phyloP scores from a whole-genome alignment of 148 eudicot genomes.

The Camellia japonica region DNA sequence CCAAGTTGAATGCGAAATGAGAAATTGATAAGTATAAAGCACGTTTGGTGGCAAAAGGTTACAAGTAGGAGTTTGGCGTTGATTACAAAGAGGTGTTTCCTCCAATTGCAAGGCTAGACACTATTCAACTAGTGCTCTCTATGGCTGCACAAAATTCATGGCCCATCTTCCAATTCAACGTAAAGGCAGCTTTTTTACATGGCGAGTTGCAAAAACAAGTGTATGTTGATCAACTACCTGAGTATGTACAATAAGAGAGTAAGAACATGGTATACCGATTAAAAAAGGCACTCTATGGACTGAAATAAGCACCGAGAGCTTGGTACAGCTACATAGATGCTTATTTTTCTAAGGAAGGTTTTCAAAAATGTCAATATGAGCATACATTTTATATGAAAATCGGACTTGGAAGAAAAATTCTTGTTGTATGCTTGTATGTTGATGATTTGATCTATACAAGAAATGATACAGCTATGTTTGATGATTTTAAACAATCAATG shows the following conservation, averaged over 20 bases:
- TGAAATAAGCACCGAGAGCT: too few species aligned
- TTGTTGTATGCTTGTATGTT: conserved; percentile 8
- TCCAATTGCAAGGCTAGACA: too few species aligned
- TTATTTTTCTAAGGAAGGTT: too few species aligned
- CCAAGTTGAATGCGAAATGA: neutral
- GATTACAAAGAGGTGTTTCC: too few species aligned
- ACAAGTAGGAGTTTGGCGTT: too few species aligned
- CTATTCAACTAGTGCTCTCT: too few species aligned
- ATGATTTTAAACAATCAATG: neutral
- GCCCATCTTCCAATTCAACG: conserved; percentile 4
- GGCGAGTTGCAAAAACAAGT: neutral
- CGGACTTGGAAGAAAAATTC: neutral
- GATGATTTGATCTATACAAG: conserved; percentile 6
- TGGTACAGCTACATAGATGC: too few species aligned
- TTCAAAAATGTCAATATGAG: neutral
- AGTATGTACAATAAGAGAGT: neutral
- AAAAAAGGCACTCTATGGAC: too few species aligned
- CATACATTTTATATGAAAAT: neutral
- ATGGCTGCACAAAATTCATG: neutral
- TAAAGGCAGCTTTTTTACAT: conserved; percentile 10
- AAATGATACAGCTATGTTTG: neutral
- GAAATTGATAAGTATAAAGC: neutral
- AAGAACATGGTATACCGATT: neutral
- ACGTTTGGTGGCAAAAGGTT: neutral
- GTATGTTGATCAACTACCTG: neutral